Conservation (phyloP, 1,139 yeast species). For the Candida buenavistaensis region DNA sequence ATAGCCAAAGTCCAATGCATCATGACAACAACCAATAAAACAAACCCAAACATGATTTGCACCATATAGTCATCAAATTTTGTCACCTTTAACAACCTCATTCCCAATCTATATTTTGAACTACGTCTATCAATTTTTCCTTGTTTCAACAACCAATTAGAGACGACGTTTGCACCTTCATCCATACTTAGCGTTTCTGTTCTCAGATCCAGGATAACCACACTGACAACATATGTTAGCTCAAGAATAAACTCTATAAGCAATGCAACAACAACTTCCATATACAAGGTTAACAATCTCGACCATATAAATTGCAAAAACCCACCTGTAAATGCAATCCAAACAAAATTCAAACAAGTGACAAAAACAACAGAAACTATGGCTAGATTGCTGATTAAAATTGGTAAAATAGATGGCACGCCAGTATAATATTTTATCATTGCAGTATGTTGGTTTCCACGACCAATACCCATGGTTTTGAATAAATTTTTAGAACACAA, state of each 20-base stretch:
- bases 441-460: conserved; percentile 21
- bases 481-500: conserved; percentile 34
- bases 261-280: conserved; percentile 35
- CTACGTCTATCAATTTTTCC: too few relatives aligned
- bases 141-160: conserved; percentile 18
- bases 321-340: conserved; percentile 17
- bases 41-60: conserved; percentile 4
- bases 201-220: conserved; percentile 64
- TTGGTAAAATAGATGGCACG: conserved; percentile 23
- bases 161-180: conserved; percentile 28
- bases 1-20: conserved; percentile 29
- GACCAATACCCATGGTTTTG: conserved; percentile 20
- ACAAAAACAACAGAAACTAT: neutral
- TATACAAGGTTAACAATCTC: conserved; percentile 19
- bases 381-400: conserved; percentile 16
- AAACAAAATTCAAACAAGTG: conserved; percentile 7
- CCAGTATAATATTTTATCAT: conserved; percentile 28
- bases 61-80: conserved; percentile 21
- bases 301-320: conserved; percentile 19
- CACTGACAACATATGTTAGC: conserved; percentile 61
- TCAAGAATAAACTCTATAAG: conserved; percentile 60
- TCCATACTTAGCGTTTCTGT: conserved; percentile 48
- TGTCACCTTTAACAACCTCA: conserved; percentile 33
- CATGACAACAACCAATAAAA: conserved; percentile 13
- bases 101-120: conserved; percentile 31